Evolutionary conservation across 371 early-diverging fungal genomes (phyloP).

Genomic region (Syncephalastrum sp.): DNA sequence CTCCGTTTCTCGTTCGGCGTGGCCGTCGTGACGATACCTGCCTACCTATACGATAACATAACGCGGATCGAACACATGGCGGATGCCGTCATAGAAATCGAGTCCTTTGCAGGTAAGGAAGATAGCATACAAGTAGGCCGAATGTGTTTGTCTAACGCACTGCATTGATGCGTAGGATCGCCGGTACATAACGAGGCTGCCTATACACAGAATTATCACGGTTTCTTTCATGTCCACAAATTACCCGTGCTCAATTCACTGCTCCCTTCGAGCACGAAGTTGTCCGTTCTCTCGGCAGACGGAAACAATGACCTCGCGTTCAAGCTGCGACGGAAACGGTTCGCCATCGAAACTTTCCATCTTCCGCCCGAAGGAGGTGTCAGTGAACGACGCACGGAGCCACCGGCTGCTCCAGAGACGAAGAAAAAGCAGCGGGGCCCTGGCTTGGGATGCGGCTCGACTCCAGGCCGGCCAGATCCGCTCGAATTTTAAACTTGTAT

Average conservation of each 20-base stretch:
- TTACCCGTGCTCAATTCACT: slow-evolving; percentile 77
- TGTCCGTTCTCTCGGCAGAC: slow-evolving; percentile 64
- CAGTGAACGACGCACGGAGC: slow-evolving; percentile 62
- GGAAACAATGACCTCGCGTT: slow-evolving; percentile 79
- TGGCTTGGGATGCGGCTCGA: slow-evolving; percentile 43
- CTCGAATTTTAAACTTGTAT: slow-evolving; percentile 39
- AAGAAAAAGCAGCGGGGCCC: slow-evolving; percentile 21
- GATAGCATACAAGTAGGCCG: not conserved
- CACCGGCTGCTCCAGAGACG: slow-evolving; percentile 16
- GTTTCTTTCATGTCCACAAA: slow-evolving; percentile 85
- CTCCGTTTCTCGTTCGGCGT: slow-evolving; percentile 77
- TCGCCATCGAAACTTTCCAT: slow-evolving; percentile 88
- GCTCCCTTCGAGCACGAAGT: slow-evolving; percentile 69
- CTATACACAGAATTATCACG: slow-evolving; percentile 79
- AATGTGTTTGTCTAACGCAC: not conserved
- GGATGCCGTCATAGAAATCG: slow-evolving; percentile 87
- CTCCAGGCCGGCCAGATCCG: slow-evolving; percentile 43
- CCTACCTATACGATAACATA: slow-evolving; percentile 71
- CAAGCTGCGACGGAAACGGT: slow-evolving; percentile 84
- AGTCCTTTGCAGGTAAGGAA: slow-evolving; percentile 84
- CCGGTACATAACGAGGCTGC: slow-evolving; percentile 42
- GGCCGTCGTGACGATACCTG: slow-evolving; percentile 83
- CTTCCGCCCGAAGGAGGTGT: slow-evolving; percentile 91
- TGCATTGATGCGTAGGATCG: slow-evolving; percentile 38
- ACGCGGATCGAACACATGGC: slow-evolving; percentile 78